Conservation (phyloP, 2,329 filamentous ascomycete species). For the Calonectria multiphialidica region DNA sequence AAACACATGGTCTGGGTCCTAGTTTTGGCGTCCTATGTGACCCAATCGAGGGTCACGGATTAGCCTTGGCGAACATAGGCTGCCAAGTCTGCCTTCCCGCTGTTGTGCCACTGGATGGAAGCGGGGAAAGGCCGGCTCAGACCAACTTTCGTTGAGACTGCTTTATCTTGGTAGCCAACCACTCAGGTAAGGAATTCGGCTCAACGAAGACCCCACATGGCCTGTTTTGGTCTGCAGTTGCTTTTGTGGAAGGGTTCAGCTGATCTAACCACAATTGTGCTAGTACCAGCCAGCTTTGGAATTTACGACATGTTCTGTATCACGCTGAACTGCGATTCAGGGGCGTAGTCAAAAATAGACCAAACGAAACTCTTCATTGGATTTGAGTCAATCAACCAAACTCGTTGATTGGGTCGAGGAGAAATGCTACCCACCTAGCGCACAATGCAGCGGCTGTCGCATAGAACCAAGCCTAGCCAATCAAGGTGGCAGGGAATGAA, state of each 20-base stretch:
- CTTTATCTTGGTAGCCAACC: not conserved
- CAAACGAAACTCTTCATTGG: not conserved
- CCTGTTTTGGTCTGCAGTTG: not conserved
- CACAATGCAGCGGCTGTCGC: not conserved
- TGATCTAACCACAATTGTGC: not conserved
- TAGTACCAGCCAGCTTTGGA: not conserved
- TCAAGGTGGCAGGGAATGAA: not conserved
- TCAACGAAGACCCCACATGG: not conserved
- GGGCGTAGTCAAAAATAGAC: not conserved
- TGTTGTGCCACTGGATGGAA: not conserved
- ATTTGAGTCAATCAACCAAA: not conserved
- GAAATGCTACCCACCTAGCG: not conserved
- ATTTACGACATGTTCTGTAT: not conserved
- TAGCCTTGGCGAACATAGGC: not conserved
- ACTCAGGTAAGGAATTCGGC: not conserved
- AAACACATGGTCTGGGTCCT: not conserved
- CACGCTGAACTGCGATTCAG: not conserved
- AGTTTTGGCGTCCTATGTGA: not conserved
- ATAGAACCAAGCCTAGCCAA: not conserved
- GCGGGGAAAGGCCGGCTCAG: not conserved
- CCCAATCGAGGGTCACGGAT: not conserved
- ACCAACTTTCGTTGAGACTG: not conserved
- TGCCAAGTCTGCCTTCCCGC: constrained; percentile 7
- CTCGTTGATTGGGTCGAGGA: not conserved
- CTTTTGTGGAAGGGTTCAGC: not conserved